These are phyloP conservation scores for Fragilaria radians DNA, from an alignment of 108 stramenopile species.

Conservation along the genomic window DNA sequence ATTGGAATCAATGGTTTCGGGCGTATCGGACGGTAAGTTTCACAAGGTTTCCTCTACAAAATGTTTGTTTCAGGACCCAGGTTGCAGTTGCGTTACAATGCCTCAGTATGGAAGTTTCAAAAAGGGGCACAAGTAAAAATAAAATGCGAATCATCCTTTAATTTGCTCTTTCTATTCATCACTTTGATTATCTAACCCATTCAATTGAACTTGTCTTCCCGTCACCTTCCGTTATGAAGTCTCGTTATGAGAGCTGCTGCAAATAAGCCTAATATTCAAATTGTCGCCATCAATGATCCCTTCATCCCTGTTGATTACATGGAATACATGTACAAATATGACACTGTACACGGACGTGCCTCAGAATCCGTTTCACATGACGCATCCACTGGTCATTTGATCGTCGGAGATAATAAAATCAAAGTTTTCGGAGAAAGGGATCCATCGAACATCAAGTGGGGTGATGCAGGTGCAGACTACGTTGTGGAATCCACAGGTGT, in stretches of 20 bases:
- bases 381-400: constrained; percentile 58
- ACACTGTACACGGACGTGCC: constrained; percentile 92
- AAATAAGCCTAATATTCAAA: constrained; percentile 86
- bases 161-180: not conserved
- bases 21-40: constrained; percentile 88
- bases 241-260: constrained; percentile 95
- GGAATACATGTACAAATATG: constrained; percentile 96
- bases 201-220: constrained; percentile 5
- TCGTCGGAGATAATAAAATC: constrained; percentile 80
- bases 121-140: not conserved
- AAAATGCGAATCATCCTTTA: not conserved
- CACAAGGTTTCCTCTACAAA: not conserved
- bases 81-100: not conserved
- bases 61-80: not conserved
- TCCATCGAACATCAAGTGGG: constrained; percentile 93
- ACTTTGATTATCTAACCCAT: not conserved
- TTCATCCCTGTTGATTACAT: constrained; percentile 84
- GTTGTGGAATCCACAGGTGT: constrained; percentile 95
- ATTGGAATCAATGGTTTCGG: constrained; percentile 99
- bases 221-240: too few relatives aligned
- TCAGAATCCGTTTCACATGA: constrained; percentile 70
- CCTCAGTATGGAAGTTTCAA: not conserved
- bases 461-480: constrained; percentile 82
- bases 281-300: constrained; percentile 97
- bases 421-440: constrained; percentile 88